These are phyloP conservation scores for Echites panduratus DNA, from an alignment of 257 asterid species.

Conservation along the genomic window DNA sequence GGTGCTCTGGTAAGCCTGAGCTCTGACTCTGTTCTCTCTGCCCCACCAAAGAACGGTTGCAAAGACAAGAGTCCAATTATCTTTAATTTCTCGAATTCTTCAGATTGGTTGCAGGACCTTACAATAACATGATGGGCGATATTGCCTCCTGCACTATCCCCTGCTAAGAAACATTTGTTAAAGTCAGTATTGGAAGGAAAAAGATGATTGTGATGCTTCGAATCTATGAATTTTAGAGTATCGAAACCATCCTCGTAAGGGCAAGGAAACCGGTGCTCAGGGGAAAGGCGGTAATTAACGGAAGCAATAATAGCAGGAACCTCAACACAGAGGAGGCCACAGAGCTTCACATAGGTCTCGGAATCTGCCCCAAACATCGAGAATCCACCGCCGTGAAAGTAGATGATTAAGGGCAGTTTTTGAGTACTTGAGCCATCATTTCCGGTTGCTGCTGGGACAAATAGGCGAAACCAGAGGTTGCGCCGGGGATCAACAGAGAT, in stretches of 20 bases:
- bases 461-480: slow-evolving; percentile 40
- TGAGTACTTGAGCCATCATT: not conserved
- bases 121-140: slow-evolving; percentile 37
- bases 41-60: slow-evolving; percentile 47
- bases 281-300: slow-evolving; percentile 38
- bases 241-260: slow-evolving; percentile 39
- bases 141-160: slow-evolving; percentile 49
- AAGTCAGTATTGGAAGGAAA: slow-evolving; percentile 31
- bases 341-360: slow-evolving; percentile 17
- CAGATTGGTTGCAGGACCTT: slow-evolving; percentile 13
- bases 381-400: slow-evolving; percentile 46
- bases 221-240: slow-evolving; percentile 33
- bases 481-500: slow-evolving; percentile 31
- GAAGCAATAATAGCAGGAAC: slow-evolving; percentile 33
- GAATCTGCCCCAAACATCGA: slow-evolving; percentile 18
- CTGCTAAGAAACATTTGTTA: slow-evolving; percentile 33
- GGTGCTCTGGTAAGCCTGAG: slow-evolving; percentile 25
- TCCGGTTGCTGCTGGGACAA: slow-evolving; percentile 22
- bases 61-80: slow-evolving; percentile 24
- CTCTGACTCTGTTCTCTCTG: slow-evolving; percentile 41
- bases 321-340: slow-evolving; percentile 28
- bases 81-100: slow-evolving; percentile 16
- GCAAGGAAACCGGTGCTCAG: slow-evolving; percentile 31
- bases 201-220: slow-evolving; percentile 10
- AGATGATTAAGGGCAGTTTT: slow-evolving; percentile 30